Base-by-base conservation (phyloP, 495 filamentous ascomycete species). In the Hypoxylon lenormandii region DNA sequence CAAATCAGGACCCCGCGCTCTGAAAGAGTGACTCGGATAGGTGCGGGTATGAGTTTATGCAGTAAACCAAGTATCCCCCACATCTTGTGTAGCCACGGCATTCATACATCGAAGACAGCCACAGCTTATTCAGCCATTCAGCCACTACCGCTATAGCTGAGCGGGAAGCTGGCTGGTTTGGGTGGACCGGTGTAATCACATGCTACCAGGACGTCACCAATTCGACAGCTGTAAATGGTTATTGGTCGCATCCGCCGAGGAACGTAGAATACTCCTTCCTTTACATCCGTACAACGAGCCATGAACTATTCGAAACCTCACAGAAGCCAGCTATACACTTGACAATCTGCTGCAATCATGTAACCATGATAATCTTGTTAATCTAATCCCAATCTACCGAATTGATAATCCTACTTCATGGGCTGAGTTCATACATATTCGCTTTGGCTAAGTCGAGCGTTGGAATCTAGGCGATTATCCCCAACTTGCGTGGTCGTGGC, bases 171-270 rank as follows among this genome's bases (percentile, higher is more conserved):
- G 23, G n/a, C n/a, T n/a, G n/a, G 2, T 15, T 38, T 38, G 5
- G 13, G 4, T 1, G 15, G 38, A 0, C 37, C 19, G 46, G 60
- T 70, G 51, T 70, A 64, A 74, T 76, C 73, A 76, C 73, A 76
- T 76, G 73, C 67, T 51, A 66, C 36, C 49, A 42, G 51, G 56
- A 76, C 74, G 74, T 76, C 74, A 76, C 74, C 62, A 71, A 61
- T 66, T 37, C 49, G 37, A 50, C 16, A 42, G 46, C 18, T 40
- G 43, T 28, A 52, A 26, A n/a, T 57, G 28, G 36, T 59, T 37
- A 73, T 60, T 69, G 64, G 70, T 63, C 49, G 63, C 58, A 69
- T 62, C 58, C 71, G 65, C 74, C 74, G 74, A 76, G 74, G 74
- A 66, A 72, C 54, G 21, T 49, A 26, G 15, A 58, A 16, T 36